phyloP scores from a whole-genome alignment of 441 rosid genomes.

The Gossypium gossypioides region DNA sequence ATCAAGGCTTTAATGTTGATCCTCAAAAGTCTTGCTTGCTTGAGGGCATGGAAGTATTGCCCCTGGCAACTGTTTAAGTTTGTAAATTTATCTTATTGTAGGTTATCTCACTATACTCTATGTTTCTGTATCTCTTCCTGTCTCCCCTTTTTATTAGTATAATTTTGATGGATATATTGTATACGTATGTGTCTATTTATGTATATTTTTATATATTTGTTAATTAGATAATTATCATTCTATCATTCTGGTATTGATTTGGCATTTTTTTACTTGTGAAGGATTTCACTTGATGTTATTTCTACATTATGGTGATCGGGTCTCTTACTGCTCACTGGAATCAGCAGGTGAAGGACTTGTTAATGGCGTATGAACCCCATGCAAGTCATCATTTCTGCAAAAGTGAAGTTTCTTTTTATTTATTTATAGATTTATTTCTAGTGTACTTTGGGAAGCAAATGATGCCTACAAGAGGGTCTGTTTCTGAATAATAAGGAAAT shows the following conservation, averaged over 20 bases:
- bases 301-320: not conserved
- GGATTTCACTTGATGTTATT: not conserved
- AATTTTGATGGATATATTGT: not conserved
- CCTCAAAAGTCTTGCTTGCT: not conserved
- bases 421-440: not conserved
- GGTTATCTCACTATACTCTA: not conserved
- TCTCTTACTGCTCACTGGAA: not conserved
- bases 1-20: not conserved
- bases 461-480: not conserved
- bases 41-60: not conserved
- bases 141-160: not conserved
- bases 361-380: not conserved
- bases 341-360: not conserved
- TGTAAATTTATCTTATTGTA: too few relatives aligned
- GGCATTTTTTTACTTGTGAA: constrained; percentile 6
- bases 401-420: not conserved
- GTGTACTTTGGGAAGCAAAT: not conserved
- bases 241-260: constrained; percentile 8
- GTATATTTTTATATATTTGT: not conserved
- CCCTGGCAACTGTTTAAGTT: too few relatives aligned
- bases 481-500: not conserved
- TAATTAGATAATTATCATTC: not conserved
- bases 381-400: not conserved
- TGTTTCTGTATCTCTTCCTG: not conserved
- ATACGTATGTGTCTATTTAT: not conserved